Base-by-base conservation (phyloP, 2,329 filamentous ascomycete species). In the Scedosporium dehoogii region DNA sequence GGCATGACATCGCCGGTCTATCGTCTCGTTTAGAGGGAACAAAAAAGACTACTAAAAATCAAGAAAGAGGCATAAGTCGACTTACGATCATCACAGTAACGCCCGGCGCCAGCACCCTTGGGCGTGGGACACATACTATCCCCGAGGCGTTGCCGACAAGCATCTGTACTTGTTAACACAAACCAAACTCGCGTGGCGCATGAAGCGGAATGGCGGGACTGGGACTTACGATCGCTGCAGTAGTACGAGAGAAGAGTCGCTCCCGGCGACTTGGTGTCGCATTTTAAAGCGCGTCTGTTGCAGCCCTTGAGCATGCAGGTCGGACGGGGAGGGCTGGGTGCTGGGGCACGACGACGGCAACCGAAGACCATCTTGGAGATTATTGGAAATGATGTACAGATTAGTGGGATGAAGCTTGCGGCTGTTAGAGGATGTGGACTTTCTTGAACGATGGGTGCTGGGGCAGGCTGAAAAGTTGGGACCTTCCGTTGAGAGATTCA, bases 1-100 rank as follows among this genome's bases (percentile, higher is more conserved):
- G 6, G 63, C 59, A 9, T 64, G 58, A 18, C 66, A 67, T 0
- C 63, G 63, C 12, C 60, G 61, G 23, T 67, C 65, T 66, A 23
- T 6, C 21, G 51, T 33, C 59, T 29, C 27, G 10, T 7, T n/a
- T 4, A 10, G 5, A 18, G 18, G 3, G 10, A 18, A 16, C 3
- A 12, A 23, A 3, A 55, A n/a, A 1, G 1, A n/a, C 14, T 10
- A 16, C 18, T 18, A 29, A 16, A 12, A n/a, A 6, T 41, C 56
- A 33, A 41, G 3, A 57, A 21, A 41, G 56, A 33, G 9, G 9
- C 16, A 33, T 2, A 18, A 3, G 23, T 9, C 2, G 7, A 55
- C 65, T 6, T 56, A 65, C 66, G 66, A 56, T 67, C 66, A 42
- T 64, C 59, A 18, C 66, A 67, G 56, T 61, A 67, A 12, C 62